These are phyloP conservation scores for Pichia exigua DNA, from an alignment of 805 yeast species.

Conservation along the genomic window DNA sequence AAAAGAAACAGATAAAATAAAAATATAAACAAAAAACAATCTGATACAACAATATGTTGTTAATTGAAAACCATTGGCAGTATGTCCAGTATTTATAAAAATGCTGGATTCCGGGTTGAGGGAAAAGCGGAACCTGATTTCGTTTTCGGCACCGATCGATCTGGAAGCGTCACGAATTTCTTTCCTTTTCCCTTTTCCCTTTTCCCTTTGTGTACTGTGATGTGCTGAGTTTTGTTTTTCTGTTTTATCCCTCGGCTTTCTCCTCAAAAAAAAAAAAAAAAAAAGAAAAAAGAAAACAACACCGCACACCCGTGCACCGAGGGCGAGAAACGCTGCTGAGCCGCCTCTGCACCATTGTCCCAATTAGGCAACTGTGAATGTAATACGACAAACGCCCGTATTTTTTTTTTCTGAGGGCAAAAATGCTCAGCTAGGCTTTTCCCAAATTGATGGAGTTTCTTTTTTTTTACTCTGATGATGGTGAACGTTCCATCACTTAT, in stretches of 20 bases:
- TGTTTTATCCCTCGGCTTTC: background rate
- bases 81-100: background rate
- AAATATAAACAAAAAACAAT: no score
- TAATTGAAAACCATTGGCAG: background rate
- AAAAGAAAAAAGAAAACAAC: no score
- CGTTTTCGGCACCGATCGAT: background rate
- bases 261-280: no score
- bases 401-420: background rate
- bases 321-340: background rate
- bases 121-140: background rate
- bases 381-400: no score
- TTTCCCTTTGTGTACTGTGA: no score
- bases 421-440: no score
- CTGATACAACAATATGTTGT: background rate
- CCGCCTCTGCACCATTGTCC: background rate
- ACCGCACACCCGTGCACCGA: background rate
- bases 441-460: no score
- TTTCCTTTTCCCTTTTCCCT: background rate
- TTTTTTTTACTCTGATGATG: no score
- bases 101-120: background rate
- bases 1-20: no score
- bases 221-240: background rate
- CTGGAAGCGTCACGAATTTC: background rate
- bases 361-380: background rate
- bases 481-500: no score